These are phyloP conservation scores for Forsythia viridissima DNA, from an alignment of 257 asterid species.

Conservation along the genomic window DNA sequence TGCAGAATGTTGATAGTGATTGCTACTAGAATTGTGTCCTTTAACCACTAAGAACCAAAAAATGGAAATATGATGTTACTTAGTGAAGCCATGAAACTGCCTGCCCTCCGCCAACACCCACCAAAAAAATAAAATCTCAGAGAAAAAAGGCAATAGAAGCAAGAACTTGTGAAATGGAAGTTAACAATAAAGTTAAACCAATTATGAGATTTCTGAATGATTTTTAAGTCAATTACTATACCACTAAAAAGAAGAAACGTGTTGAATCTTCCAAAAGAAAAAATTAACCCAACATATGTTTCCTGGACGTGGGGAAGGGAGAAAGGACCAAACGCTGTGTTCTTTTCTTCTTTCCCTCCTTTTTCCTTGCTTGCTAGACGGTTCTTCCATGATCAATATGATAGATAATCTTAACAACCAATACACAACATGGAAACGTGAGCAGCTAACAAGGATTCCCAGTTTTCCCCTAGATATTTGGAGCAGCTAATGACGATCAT, in stretches of 20 bases:
- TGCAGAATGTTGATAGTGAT: neutral
- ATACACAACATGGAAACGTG: neutral
- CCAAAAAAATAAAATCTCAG: neutral
- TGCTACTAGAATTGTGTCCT: neutral
- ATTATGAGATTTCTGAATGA: too few relatives aligned
- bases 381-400: too few relatives aligned
- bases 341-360: neutral
- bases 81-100: neutral
- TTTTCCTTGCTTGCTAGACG: neutral
- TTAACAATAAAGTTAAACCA: too few relatives aligned
- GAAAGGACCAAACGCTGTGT: neutral
- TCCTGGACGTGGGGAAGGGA: neutral
- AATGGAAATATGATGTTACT: neutral
- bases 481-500: neutral
- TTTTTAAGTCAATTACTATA: too few relatives aligned
- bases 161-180: neutral
- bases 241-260: neutral
- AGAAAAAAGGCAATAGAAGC: neutral
- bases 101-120: neutral
- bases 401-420: too few relatives aligned
- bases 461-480: neutral
- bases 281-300: neutral
- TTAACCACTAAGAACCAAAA: neutral
- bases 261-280: neutral
- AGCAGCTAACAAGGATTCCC: neutral